Percentiles rank a stretch among this genome's conserved stretches.
These are phyloP conservation scores for Candida michaelii DNA, from an alignment of 805 yeast genomes.

Conservation along the genomic window DNA sequence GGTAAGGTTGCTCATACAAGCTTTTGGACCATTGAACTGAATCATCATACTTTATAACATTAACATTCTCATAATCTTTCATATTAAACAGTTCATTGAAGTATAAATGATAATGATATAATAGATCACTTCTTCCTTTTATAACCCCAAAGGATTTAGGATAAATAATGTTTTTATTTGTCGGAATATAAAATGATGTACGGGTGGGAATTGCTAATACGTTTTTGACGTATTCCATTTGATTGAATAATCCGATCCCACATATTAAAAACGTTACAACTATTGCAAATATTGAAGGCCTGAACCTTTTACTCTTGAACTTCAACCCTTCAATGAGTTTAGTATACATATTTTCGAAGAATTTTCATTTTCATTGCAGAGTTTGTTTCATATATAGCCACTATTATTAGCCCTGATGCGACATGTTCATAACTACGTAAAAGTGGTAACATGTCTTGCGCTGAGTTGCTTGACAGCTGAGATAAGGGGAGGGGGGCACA, in stretches of 20 bases:
- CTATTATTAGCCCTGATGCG: background rate
- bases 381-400: background rate
- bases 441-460: background rate
- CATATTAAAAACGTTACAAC: background rate
- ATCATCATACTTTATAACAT: conserved; percentile 12
- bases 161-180: conserved; percentile 11
- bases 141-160: conserved; percentile 7
- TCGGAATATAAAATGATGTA: background rate
- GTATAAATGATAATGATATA: conserved; percentile 12
- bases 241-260: background rate
- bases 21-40: conserved; percentile 8
- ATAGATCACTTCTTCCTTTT: conserved; percentile 4
- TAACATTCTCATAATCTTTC: background rate
- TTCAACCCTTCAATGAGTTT: background rate
- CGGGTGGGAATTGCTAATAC: conserved; percentile 1
- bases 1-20: conserved; percentile 1
- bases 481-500: background rate
- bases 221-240: background rate
- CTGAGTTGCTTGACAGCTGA: background rate
- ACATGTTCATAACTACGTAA: background rate
- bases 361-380: background rate
- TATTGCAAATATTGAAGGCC: background rate
- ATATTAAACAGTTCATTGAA: conserved; percentile 11
- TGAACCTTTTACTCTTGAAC: background rate
- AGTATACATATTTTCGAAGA: background rate